Conservation (phyloP, 768 basidiomycete genomes). For the Tricholoma bakamatsutake region DNA sequence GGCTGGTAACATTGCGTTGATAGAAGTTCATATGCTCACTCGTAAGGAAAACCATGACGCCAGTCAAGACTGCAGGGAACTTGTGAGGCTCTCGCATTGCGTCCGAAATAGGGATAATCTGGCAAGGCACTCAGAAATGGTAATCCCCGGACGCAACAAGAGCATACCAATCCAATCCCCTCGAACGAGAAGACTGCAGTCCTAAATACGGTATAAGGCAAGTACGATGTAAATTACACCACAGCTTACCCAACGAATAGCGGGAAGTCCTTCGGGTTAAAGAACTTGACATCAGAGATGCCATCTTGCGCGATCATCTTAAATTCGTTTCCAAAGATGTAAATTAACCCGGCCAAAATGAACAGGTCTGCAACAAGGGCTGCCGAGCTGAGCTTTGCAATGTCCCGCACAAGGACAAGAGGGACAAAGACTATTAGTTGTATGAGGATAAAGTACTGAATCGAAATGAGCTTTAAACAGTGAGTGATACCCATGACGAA, state of each 20-base stretch:
- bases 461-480: conserved; percentile 60
- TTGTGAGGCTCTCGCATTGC: conserved; percentile 94
- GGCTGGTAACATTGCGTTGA: neutral
- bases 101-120: conserved; percentile 94
- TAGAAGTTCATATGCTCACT: conserved; percentile 32
- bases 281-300: conserved; percentile 73
- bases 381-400: conserved; percentile 91
- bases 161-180: conserved; percentile 82
- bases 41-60: conserved; percentile 85
- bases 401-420: conserved; percentile 81
- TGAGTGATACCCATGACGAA: conserved; percentile 79
- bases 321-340: conserved; percentile 86
- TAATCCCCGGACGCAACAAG: neutral
- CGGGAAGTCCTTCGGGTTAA: conserved; percentile 88
- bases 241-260: conserved; percentile 79
- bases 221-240: neutral
- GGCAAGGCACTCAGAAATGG: conserved; percentile 8
- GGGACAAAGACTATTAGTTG: conserved; percentile 88
- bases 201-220: conserved; percentile 30
- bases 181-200: conserved; percentile 99
- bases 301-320: conserved; percentile 61
- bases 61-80: conserved; percentile 83
- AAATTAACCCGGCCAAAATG: conserved; percentile 82
- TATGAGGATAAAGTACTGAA: conserved; percentile 76
- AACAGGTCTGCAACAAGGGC: conserved; percentile 93